Base-by-base conservation (phyloP, 148 eudicot species). In the Simmondsia chinensis region DNA sequence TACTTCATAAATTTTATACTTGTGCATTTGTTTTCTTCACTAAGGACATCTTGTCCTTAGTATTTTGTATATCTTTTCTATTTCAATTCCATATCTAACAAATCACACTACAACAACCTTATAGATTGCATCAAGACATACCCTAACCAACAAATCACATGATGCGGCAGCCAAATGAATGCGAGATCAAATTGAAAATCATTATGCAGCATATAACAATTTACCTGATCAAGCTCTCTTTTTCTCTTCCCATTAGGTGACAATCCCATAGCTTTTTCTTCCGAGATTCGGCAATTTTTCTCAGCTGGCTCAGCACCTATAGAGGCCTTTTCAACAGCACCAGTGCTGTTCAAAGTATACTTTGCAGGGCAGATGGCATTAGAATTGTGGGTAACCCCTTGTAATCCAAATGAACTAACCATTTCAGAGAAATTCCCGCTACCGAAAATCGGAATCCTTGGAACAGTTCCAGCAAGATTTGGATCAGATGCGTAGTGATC, bases 231-330 rank as follows among this genome's bases (percentile, higher is more conserved):
- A n/a, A 70, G 53, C 33, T 45, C 63, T 53, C 82, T 67, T 60
- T 73, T 82, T 61, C 77, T 77, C 63, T 72, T 83, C 16, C 82
- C 80, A 55, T 65, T 57, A 13, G 70, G 80, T 26, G 83, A 80
- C 20, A 46, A 25, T 29, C 70, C 74, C 34, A 37, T 51, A 24
- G 45, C 39, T 14, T 69, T 76, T 39, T 62, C 76, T 29, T 63
- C 80, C 2, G 71, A 55, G 19, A 61, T 31, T 41, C 45, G 80
- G 42, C 73, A 60, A 19, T 63, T 61, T 36, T 54, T 76, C 17
- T 69, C 64, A 32, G 57, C 51, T 34, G 52, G 44, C 7, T 35
- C 20, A 36, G 45, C 64, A 45, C 51, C 48, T 2, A 20, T 7
- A 0, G 61, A 22, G 20, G 38, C 17, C 39, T 51, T 54, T 27